phyloP scores from a whole-genome alignment of 1,284 basidiomycete species.

The Cutaneotrichosporon sp. region DNA sequence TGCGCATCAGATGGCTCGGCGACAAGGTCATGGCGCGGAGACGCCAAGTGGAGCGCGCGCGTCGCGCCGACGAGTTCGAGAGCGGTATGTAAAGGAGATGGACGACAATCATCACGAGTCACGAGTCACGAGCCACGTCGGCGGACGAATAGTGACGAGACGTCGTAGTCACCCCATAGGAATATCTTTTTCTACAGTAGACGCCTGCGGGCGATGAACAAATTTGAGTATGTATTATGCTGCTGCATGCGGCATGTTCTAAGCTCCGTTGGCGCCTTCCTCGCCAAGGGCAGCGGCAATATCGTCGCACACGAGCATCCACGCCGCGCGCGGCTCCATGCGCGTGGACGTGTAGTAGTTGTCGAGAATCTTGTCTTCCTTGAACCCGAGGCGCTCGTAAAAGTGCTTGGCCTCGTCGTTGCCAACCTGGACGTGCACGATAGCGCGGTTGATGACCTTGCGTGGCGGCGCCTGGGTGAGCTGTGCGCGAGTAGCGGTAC shows the following conservation, averaged over 20 bases:
- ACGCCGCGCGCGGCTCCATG: slow-evolving; percentile 46
- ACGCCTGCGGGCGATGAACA: neutral
- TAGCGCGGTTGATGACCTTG: slow-evolving; percentile 41
- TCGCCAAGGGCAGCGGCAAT: slow-evolving; percentile 39
- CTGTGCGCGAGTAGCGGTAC: slow-evolving; percentile 39
- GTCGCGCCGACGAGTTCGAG: neutral
- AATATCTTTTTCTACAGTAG: neutral
- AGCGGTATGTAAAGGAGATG: neutral
- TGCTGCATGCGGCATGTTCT: neutral
- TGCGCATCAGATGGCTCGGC: slow-evolving; percentile 8
- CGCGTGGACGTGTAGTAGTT: slow-evolving; percentile 50
- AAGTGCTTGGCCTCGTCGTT: slow-evolving; percentile 50
- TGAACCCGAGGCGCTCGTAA: slow-evolving; percentile 51
- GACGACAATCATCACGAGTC: neutral
- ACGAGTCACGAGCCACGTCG: neutral
- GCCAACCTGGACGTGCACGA: slow-evolving; percentile 45
- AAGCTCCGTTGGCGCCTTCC: slow-evolving; percentile 29
- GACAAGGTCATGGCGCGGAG: slow-evolving; percentile 7
- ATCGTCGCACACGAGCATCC: slow-evolving; percentile 49
- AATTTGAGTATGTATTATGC: neutral
- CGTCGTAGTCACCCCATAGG: neutral
- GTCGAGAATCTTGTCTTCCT: slow-evolving; percentile 40
- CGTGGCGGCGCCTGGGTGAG: slow-evolving; percentile 36
- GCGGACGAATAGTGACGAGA: neutral
- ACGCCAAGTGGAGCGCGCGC: neutral